Conservation (phyloP, 345 rosid genomes). For the Eutrema heterophyllum region DNA sequence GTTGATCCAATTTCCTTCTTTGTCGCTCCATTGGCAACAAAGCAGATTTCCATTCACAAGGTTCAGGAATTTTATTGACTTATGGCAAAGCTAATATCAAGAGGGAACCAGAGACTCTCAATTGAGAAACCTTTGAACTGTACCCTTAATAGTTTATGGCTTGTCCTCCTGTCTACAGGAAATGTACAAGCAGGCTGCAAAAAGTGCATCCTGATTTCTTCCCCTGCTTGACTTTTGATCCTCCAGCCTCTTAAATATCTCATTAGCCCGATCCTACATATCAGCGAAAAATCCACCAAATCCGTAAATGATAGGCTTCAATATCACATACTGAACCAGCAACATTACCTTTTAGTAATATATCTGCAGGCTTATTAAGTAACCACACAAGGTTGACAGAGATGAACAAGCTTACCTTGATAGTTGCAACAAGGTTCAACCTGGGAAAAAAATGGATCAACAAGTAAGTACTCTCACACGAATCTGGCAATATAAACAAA, state of each 20-base stretch:
- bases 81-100: constrained; percentile 42
- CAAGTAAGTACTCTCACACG: constrained; percentile 20
- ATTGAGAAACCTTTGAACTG: constrained; percentile 46
- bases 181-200: constrained; percentile 98
- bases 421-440: constrained; percentile 95
- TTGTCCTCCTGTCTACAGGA: constrained; percentile 99
- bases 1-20: constrained; percentile 99
- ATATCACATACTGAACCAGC: not conserved
- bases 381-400: not conserved
- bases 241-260: constrained; percentile 92
- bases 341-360: not conserved
- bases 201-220: constrained; percentile 96
- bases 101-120: constrained; percentile 52
- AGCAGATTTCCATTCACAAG: constrained; percentile 90
- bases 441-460: constrained; percentile 38
- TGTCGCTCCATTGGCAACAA: constrained; percentile 97
- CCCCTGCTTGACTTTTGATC: constrained; percentile 99
- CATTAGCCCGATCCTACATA: constrained; percentile 95
- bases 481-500: not conserved
- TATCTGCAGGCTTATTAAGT: not conserved
- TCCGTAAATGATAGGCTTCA: not conserved
- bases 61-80: constrained; percentile 57
- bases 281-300: not conserved
- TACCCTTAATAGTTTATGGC: constrained; percentile 99
- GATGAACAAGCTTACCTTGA: constrained; percentile 60